Conservation (phyloP, 495 filamentous ascomycete species). For the Apiosordaria backusii region DNA sequence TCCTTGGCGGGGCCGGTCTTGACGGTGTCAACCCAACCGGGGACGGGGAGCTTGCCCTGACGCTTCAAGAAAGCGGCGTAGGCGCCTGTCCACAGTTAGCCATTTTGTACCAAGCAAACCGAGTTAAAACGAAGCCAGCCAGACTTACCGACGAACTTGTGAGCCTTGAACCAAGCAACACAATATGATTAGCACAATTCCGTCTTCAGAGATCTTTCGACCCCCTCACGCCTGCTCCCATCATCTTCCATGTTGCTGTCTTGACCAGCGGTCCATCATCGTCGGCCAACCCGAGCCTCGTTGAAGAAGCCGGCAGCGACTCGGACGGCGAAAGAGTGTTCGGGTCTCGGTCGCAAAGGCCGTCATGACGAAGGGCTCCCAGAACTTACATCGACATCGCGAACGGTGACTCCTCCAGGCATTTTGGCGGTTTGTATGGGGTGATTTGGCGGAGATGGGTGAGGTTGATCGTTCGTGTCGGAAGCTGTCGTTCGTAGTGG, state of each 20-base stretch:
- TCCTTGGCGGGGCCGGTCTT: conserved; percentile 95
- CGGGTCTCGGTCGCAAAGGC: conserved; percentile 28
- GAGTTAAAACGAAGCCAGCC: not conserved
- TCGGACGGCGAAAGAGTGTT: conserved; percentile 29
- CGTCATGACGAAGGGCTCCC: conserved; percentile 27
- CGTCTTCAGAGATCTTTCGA: conserved; percentile 58
- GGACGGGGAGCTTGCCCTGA: conserved; percentile 96
- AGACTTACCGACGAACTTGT: conserved; percentile 74
- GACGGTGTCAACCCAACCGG: conserved; percentile 98
- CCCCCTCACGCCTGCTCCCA: conserved; percentile 56
- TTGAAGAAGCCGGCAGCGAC: conserved; percentile 12
- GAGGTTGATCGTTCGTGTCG: conserved; percentile 28
- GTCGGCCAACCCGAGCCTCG: conserved; percentile 24
- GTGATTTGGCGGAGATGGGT: conserved; percentile 20
- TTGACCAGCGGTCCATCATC: conserved; percentile 21
- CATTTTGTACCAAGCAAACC: not conserved
- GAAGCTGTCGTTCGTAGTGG: conserved; percentile 16
- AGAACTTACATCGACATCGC: conserved; percentile 83
- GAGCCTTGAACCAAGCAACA: conserved; percentile 52
- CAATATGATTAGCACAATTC: conserved; percentile 55
- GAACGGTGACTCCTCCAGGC: conserved; percentile 77
- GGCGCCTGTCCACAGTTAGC: conserved; percentile 44
- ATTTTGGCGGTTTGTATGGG: conserved; percentile 60
- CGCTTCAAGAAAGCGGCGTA: conserved; percentile 98
- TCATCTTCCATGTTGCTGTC: conserved; percentile 31